Conservation (phyloP, 2,329 filamentous ascomycete species). For the Capronia americana region DNA sequence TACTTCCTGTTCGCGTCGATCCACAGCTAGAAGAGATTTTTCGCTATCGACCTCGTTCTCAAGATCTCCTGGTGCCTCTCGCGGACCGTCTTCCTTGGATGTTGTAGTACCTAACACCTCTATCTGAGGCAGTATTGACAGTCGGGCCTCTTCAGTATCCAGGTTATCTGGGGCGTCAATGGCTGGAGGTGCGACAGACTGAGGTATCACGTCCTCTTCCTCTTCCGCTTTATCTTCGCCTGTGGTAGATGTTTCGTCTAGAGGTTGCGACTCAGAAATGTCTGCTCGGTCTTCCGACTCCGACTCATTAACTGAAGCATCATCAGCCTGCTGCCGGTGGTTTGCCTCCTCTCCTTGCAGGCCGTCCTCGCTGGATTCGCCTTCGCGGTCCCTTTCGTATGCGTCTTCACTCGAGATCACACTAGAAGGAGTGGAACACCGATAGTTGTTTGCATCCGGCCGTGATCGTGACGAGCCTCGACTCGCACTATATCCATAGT, state of each 20-base stretch:
- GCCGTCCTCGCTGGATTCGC: conserved; percentile 24
- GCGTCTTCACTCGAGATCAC: conserved; percentile 33
- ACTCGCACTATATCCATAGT: conserved; percentile 32
- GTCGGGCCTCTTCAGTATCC: neutral
- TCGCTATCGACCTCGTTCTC: neutral
- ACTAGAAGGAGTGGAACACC: conserved; percentile 33
- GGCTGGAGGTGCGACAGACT: neutral
- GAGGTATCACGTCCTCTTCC: neutral
- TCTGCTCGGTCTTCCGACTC: neutral
- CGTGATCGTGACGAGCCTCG: conserved; percentile 28
- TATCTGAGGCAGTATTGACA: neutral
- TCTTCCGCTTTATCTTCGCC: neutral
- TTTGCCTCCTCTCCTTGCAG: neutral
- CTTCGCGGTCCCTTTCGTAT: conserved; percentile 17
- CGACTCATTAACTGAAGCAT: neutral
- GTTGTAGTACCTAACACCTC: neutral
- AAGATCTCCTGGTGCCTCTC: neutral
- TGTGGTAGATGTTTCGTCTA: neutral
- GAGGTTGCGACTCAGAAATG: neutral
- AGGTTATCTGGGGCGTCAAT: neutral
- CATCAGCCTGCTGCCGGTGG: conserved; percentile 1
- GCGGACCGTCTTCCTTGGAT: neutral
- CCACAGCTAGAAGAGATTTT: neutral
- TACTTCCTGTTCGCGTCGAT: neutral
- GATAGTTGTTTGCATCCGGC: conserved; percentile 21